Base-by-base conservation (phyloP, 331 rosid species). In the Spiraea crenata region DNA sequence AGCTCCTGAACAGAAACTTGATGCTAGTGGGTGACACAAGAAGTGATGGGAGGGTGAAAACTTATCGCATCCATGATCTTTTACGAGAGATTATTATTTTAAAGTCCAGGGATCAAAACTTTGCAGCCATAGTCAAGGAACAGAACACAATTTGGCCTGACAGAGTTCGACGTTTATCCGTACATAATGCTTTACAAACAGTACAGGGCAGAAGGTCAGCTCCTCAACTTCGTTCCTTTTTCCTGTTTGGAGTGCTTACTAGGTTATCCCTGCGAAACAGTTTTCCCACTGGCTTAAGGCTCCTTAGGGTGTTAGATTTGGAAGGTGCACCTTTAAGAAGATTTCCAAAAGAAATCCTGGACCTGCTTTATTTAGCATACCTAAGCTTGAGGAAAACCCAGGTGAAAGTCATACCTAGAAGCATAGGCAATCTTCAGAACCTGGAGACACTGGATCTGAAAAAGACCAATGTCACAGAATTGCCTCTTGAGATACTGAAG, bases 401-500 rank as follows among this genome's bases (percentile, higher is more conserved):
- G 70, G 87, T 85, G 73, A 68, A 60, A 65, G 54, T 6, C 61
- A 68, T 86, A 65, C 91, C 91, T 34, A 69, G 79, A 19, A 7
- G 63, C 56, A 76, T 84, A 71, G 78, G 91, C 54, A 86, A 81
- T 66, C 75, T 86, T 57, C 75, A 74, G 73, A 86, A 86, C 74
- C 81, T 86, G 50, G 88, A 81, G 71, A 81, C 85, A 51, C 42
- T 86, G 45, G 91, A 86, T 75, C 82, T 86, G 4, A 86, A 86
- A 75, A 42, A 74, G 8, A 79, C 86, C 16, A 15, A 0, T 57
- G 86, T 86, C 46, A 74, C 74, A 37, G 86, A 86, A 69, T 74
- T 86, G 72, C 91, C 91, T 52, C 77, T 63, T n/a, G 81, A 71
- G 73, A 70, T 77, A 69, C 63, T 71, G 45, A 71, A 77, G 68